Evolutionary conservation across 2,329 filamentous ascomycete genomes (phyloP).

Genomic region (Mollisiaceae sp.): DNA sequence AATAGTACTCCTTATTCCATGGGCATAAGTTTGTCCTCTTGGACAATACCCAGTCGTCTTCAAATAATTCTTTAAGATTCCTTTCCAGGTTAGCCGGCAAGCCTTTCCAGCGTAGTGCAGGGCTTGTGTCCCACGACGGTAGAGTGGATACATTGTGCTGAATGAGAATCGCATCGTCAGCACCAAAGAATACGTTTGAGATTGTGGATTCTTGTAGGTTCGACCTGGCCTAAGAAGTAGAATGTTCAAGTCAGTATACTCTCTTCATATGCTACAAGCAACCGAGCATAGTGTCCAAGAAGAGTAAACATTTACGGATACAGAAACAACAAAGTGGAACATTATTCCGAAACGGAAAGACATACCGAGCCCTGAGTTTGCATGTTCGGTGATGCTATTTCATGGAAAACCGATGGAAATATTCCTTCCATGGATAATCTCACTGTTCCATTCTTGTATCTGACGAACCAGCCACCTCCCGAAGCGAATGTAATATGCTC

Average conservation of each 20-base stretch:
- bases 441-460: not conserved
- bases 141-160: not conserved
- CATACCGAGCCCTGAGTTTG: not conserved
- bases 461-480: slow-evolving; percentile 10
- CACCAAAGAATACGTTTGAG: slow-evolving; percentile 11
- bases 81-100: not conserved
- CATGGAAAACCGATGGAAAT: slow-evolving; percentile 6
- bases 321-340: too few relatives aligned
- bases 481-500: slow-evolving; percentile 6
- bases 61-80: not conserved
- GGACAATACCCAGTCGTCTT: not conserved
- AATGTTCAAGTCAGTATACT: too few relatives aligned
- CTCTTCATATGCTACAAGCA: too few relatives aligned
- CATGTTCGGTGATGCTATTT: not conserved
- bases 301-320: too few relatives aligned
- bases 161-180: not conserved
- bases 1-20: slow-evolving; percentile 6
- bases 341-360: too few relatives aligned
- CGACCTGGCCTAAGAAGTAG: not conserved
- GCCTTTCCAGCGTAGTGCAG: not conserved
- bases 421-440: slow-evolving; percentile 9
- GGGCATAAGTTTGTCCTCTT: slow-evolving; percentile 6
- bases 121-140: not conserved
- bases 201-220: not conserved
- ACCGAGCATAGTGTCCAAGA: too few relatives aligned